phyloP scores from a whole-genome alignment of 768 basidiomycete species.

The Rhizopogon sp. region DNA sequence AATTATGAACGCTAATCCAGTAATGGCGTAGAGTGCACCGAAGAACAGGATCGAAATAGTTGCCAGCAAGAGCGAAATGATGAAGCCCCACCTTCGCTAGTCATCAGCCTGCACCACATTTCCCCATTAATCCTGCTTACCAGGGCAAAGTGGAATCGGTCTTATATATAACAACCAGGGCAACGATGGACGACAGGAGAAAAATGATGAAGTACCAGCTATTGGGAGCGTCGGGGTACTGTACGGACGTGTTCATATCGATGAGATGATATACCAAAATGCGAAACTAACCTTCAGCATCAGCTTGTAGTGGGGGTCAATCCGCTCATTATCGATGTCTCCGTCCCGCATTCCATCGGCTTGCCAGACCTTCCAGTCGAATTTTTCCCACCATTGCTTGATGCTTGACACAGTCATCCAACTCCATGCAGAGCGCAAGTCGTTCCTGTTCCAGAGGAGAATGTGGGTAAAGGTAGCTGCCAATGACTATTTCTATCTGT shows the following conservation, averaged over 20 bases:
- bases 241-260: no score
- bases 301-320: conserved; percentile 53
- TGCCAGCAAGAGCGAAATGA: conserved; percentile 49
- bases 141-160: conserved; percentile 51
- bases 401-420: conserved; percentile 36
- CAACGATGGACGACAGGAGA: conserved; percentile 37
- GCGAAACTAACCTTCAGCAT: conserved; percentile 34
- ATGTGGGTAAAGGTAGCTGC: conserved; percentile 50
- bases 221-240: conserved; percentile 31
- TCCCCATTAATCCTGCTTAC: conserved; percentile 22
- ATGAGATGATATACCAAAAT: no score
- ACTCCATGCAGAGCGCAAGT: conserved; percentile 40
- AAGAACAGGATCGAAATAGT: conserved; percentile 47
- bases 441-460: conserved; percentile 48
- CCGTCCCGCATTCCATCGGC: conserved; percentile 13
- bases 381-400: conserved; percentile 27
- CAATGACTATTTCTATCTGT: conserved; percentile 13
- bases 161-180: conserved; percentile 50
- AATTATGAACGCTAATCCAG: conserved; percentile 20
- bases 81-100: conserved; percentile 38
- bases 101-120: conserved; percentile 4
- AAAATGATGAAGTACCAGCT: conserved; percentile 28
- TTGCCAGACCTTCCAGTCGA: conserved; percentile 36
- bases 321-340: conserved; percentile 32
- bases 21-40: conserved; percentile 48